Percentiles rank a stretch among this genome's conserved stretches.
phyloP scores from a whole-genome alignment of 2,329 filamentous ascomycete genomes.

The Zasmidium citrigriseum region DNA sequence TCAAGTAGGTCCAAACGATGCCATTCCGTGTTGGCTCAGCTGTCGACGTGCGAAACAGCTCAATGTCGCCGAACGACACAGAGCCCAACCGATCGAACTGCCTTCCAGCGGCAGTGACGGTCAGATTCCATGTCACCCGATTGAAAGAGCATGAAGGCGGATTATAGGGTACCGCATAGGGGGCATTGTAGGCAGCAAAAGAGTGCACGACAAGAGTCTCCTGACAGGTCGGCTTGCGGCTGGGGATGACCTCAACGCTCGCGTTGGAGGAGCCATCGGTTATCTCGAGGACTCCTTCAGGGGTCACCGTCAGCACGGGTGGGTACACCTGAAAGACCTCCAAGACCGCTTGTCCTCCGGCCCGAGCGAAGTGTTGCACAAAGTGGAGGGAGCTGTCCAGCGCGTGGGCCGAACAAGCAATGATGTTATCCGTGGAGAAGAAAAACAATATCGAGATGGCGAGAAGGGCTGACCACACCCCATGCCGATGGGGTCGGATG shows the following conservation, averaged over 20 bases:
- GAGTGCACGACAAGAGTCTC: conserved; percentile 68
- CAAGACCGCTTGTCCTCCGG: conserved; percentile 40
- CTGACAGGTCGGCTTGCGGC: conserved; percentile 45
- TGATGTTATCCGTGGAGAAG: conserved; percentile 4
- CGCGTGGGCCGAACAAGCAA: neutral
- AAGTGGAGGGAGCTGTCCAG: neutral
- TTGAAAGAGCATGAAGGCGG: conserved; percentile 73
- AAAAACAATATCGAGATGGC: conserved; percentile 10
- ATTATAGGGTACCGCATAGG: conserved; percentile 69
- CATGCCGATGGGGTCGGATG: conserved; percentile 2
- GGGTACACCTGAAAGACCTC: conserved; percentile 70
- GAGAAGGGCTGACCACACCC: conserved; percentile 12
- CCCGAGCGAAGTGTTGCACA: conserved; percentile 15
- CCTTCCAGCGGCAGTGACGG: conserved; percentile 67
- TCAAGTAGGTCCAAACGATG: conserved; percentile 74
- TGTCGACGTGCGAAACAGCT: conserved; percentile 82
- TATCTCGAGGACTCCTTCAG: conserved; percentile 39
- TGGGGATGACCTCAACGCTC: conserved; percentile 29
- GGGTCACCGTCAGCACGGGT: conserved; percentile 58
- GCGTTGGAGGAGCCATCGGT: conserved; percentile 36
- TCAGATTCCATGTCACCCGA: conserved; percentile 73
- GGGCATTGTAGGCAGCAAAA: conserved; percentile 73
- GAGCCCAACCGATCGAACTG: conserved; percentile 77
- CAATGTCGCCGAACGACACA: conserved; percentile 74
- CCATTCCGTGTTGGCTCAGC: conserved; percentile 72